Conservation (phyloP, 2,329 filamentous ascomycete species). For the Fusarium palustre region DNA sequence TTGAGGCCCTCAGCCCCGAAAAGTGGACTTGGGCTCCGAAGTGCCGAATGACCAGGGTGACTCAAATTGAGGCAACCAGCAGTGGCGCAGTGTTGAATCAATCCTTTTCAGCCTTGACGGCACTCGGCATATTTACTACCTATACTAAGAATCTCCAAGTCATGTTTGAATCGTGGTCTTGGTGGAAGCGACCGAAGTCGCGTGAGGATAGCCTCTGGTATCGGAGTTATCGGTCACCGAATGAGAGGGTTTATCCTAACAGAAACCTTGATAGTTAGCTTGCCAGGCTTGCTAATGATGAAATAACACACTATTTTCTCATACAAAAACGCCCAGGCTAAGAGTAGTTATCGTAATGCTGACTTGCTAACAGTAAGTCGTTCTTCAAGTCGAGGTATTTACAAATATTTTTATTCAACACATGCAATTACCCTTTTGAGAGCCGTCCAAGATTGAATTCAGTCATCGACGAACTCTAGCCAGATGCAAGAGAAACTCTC, state of each 20-base stretch:
- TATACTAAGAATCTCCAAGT: background rate
- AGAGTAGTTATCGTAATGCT: background rate
- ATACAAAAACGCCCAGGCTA: background rate
- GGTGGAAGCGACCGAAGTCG: background rate
- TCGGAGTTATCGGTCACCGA: slow-evolving; percentile 23
- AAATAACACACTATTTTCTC: slow-evolving; percentile 1
- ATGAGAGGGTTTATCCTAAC: background rate
- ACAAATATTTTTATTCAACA: background rate
- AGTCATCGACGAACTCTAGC: background rate
- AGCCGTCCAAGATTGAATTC: background rate
- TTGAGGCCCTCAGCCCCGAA: slow-evolving; percentile 24
- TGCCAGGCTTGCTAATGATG: background rate
- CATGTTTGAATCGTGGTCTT: background rate
- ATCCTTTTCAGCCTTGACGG: slow-evolving; percentile 9
- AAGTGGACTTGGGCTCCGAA: slow-evolving; percentile 2
- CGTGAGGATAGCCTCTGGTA: background rate
- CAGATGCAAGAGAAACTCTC: slow-evolving; percentile 44
- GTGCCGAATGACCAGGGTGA: background rate
- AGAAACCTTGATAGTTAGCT: slow-evolving; percentile 2
- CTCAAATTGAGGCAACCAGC: background rate
- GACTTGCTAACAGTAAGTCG: background rate
- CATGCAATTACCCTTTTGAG: background rate
- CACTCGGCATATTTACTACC: background rate
- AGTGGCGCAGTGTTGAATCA: background rate
- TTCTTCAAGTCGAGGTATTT: background rate